Evolutionary conservation across 176 grass and related monocot species (phyloP), one percentile per base, ranked within the genome.

Genomic region (Pontederia paniculata): DNA sequence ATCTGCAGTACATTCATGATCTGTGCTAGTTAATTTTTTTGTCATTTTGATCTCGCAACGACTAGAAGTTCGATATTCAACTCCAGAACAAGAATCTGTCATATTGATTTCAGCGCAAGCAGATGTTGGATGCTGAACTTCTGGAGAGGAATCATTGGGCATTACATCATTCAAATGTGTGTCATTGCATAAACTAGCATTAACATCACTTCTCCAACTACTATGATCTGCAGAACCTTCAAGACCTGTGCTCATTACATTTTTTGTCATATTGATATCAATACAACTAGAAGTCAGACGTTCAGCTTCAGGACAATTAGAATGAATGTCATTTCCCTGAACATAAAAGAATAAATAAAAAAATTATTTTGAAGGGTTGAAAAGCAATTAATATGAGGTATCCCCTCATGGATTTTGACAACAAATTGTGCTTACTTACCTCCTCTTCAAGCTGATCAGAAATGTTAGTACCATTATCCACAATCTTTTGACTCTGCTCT

Each of bases 251-350:
- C 55, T 62, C 48, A 13, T 22, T 25, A 73, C 48, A 42, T 60
- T 20, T 71, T 74, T 65, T 46, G 56, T 68, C 10, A 17, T 61
- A 18, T 10, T 42, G 22, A 47, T 43, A 47, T 70, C 62, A 48
- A 73, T 37, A 79, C 65, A 57, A 80, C 25, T 21, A 52, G 56
- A 56, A 60, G 80, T 58, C 46, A 42, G 54, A 73, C 66, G 44
- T 55, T 49, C 63, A 45, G 53, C 54, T 68, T 76, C 52, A 59
- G 50, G 21, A 55, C 28, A 5, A 23, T 74, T 48, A 47, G 71
- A 54, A 16, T 71, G 51, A n/a, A 80, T 47, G 46, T 55, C 20
- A 22, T 68, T 53, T 67, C 50, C 85, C 85, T 89, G 47, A 76
- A 74, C 22, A 67, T 17, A 68, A 65, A 77, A 21, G 48, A 72